Evolutionary conservation across 306 rosid genomes (phyloP).

Genomic region (Leucaena leucocephala): DNA sequence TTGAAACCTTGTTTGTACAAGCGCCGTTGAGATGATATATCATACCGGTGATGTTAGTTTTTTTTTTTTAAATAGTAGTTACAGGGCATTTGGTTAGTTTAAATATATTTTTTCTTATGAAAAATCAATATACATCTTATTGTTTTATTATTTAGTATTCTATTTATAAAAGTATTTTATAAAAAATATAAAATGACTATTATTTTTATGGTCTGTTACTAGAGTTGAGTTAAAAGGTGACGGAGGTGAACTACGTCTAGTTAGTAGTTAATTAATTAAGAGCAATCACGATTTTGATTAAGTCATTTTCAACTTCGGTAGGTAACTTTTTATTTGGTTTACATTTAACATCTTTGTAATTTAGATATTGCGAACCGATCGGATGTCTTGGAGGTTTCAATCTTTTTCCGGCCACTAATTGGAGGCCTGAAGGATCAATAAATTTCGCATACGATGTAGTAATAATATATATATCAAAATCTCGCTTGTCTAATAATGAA

Average conservation of each 20-base stretch:
- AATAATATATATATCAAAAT: too few relatives aligned
- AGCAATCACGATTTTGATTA: too few relatives aligned
- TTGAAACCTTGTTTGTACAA: slow-evolving; percentile 92
- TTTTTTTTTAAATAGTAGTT: neutral
- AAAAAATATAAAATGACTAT: too few relatives aligned
- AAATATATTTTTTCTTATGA: neutral
- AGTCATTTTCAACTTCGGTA: neutral
- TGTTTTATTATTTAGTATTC: neutral
- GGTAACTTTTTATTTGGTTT: neutral
- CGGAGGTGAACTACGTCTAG: neutral
- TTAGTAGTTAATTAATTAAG: neutral
- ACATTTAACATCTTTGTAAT: neutral
- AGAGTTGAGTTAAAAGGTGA: neutral
- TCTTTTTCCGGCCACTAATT: too few relatives aligned
- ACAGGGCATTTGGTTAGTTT: neutral
- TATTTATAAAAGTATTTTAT: too few relatives aligned
- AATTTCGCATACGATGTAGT: too few relatives aligned
- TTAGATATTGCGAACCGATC: neutral
- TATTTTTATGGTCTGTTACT: neutral
- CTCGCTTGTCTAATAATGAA: too few relatives aligned
- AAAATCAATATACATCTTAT: too few relatives aligned
- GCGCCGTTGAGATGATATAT: slow-evolving; percentile 63
- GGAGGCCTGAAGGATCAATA: neutral
- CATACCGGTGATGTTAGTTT: neutral
- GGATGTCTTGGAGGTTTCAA: too few relatives aligned